Conservation (phyloP, 306 rosid genomes). For the Parietaria judaica region DNA sequence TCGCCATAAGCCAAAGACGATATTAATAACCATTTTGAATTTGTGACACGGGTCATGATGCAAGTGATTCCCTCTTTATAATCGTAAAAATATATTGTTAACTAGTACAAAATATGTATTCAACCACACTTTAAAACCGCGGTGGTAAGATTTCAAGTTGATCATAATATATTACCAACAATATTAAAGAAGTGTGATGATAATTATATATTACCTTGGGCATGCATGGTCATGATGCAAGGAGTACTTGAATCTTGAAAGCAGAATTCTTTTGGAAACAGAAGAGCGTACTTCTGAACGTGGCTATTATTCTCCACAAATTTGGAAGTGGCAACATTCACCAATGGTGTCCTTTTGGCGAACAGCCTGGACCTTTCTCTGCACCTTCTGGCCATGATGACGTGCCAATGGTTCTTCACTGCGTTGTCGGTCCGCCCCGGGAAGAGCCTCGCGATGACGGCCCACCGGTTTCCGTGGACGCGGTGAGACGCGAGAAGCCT, state of each 20-base stretch:
- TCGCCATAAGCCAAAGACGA: too few relatives aligned
- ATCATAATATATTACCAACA: too few relatives aligned
- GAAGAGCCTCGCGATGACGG: slow-evolving; percentile 81
- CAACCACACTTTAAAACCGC: too few relatives aligned
- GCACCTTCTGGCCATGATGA: slow-evolving; percentile 76
- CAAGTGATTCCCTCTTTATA: too few relatives aligned
- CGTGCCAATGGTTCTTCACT: slow-evolving; percentile 97
- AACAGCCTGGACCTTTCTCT: slow-evolving; percentile 49
- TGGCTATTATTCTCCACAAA: slow-evolving; percentile 28
- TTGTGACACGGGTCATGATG: too few relatives aligned
- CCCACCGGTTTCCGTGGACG: slow-evolving; percentile 86
- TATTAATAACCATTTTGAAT: too few relatives aligned
- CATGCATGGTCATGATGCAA: slow-evolving; percentile 11
- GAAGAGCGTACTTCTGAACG: slow-evolving; percentile 18
- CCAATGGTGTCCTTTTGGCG: slow-evolving; percentile 41
- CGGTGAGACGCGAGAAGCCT: slow-evolving; percentile 64
- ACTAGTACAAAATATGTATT: too few relatives aligned
- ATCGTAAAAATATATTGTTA: too few relatives aligned
- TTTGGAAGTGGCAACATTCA: slow-evolving; percentile 15
- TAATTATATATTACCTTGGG: slow-evolving; percentile 9
- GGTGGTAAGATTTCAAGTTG: too few relatives aligned
- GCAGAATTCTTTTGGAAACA: slow-evolving; percentile 23
- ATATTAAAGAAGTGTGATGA: too few relatives aligned
- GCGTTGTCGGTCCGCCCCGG: slow-evolving; percentile 96
- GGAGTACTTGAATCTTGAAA: slow-evolving; percentile 18